phyloP scores from a whole-genome alignment of 495 filamentous ascomycete species.

The Annulohypoxylon stygium region DNA sequence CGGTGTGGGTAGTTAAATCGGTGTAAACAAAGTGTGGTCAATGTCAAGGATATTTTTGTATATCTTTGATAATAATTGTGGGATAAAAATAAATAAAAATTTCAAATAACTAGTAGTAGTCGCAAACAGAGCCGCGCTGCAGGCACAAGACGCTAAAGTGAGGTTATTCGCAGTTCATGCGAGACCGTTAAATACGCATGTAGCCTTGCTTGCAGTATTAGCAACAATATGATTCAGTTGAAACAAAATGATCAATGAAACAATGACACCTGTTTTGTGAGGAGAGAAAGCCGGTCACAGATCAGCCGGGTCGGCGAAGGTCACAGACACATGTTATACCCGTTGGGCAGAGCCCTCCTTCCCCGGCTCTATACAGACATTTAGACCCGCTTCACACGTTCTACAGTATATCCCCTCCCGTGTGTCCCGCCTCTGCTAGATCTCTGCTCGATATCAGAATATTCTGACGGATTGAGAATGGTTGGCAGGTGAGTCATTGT shows the following conservation, averaged over 20 bases:
- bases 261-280: conserved; percentile 40
- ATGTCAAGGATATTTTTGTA: conserved; percentile 20
- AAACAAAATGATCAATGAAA: conserved; percentile 34
- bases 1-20: conserved; percentile 18
- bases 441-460: conserved; percentile 46
- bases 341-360: conserved; percentile 20
- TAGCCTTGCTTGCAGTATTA: conserved; percentile 36
- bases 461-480: conserved; percentile 44
- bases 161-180: conserved; percentile 53
- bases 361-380: conserved; percentile 23
- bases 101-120: conserved; percentile 18
- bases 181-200: conserved; percentile 33
- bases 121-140: conserved; percentile 24
- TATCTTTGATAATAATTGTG: conserved; percentile 2
- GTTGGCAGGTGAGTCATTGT: conserved; percentile 53
- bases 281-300: conserved; percentile 44
- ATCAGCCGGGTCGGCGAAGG: conserved; percentile 44
- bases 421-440: conserved; percentile 5
- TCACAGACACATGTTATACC: conserved; percentile 51
- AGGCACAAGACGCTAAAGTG: conserved; percentile 44
- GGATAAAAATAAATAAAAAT: conserved; percentile 15
- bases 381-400: conserved; percentile 37
- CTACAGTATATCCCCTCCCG: conserved; percentile 18
- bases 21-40: conserved; percentile 31
- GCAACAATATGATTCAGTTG: conserved; percentile 22